Evolutionary conservation across 768 basidiomycete species (phyloP).

Genomic region (Galerina sulciceps): DNA sequence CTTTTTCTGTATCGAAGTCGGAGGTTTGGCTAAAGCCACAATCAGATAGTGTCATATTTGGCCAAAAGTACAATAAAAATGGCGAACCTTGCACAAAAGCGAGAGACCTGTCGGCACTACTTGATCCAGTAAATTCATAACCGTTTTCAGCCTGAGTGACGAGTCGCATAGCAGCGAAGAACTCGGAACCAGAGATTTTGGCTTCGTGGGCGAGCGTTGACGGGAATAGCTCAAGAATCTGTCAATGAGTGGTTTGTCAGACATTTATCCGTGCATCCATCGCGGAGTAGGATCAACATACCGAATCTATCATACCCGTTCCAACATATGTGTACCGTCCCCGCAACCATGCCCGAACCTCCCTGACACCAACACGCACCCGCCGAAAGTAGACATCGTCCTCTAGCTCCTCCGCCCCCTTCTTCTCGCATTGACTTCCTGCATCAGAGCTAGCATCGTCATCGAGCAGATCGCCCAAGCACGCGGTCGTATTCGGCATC

Average conservation of each 20-base stretch:
- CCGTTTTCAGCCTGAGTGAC: constrained; percentile 66
- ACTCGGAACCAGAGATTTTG: constrained; percentile 67
- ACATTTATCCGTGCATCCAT: not conserved
- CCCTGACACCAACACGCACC: constrained; percentile 61
- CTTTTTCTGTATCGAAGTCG: no score
- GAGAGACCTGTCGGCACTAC: constrained; percentile 63
- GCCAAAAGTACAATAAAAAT: not conserved
- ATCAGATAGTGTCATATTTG: no score
- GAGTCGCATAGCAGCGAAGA: constrained; percentile 75
- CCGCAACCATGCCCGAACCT: constrained; percentile 75
- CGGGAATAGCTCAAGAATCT: constrained; percentile 72
- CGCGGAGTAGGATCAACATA: constrained; percentile 31
- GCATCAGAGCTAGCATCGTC: constrained; percentile 27
- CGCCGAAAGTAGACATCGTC: constrained; percentile 59
- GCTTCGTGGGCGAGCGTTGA: constrained; percentile 57
- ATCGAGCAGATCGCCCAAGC: constrained; percentile 52
- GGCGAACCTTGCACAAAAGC: constrained; percentile 78
- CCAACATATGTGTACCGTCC: constrained; percentile 66
- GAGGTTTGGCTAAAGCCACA: no score
- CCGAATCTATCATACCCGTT: constrained; percentile 59
- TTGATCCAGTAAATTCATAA: constrained; percentile 21
- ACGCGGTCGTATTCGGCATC: constrained; percentile 69
- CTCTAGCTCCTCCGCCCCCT: constrained; percentile 5
- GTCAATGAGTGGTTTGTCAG: not conserved
- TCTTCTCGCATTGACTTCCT: constrained; percentile 21